These are phyloP conservation scores for Haemoproteus tartakovskyi DNA, from an alignment of 169 alveolate genomes.

Conservation along the genomic window DNA sequence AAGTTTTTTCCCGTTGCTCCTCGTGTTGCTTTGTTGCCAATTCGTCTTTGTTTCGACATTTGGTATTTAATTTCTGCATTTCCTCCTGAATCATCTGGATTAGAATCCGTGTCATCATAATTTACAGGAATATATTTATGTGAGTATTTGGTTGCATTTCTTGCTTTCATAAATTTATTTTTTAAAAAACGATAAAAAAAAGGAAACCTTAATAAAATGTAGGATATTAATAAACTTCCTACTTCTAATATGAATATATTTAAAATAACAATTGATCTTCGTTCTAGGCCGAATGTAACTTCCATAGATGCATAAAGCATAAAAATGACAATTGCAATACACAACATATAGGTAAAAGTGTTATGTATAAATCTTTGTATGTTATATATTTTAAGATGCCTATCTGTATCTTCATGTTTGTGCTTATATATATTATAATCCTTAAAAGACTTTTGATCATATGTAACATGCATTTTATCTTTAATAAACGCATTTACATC, in stretches of 20 bases:
- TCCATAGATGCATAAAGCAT: constrained; percentile 61
- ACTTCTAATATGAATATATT: constrained; percentile 19
- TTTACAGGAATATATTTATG: constrained; percentile 24
- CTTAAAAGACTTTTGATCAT: no score
- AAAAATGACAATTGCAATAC: constrained; percentile 21
- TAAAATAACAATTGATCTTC: constrained; percentile 27
- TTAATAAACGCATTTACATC: no score
- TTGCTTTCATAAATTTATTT: constrained; percentile 25
- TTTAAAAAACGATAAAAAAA: constrained; percentile 43
- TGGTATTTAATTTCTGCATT: no score
- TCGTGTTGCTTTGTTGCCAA: constrained; percentile 3
- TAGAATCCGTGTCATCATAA: constrained; percentile 23
- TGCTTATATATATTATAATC: no score
- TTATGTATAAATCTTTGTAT: constrained; percentile 40
- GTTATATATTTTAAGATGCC: no score
- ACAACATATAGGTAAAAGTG: constrained; percentile 9
- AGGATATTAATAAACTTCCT: constrained; percentile 54
- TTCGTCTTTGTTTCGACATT: no score
- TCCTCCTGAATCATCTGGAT: no score
- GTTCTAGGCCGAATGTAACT: constrained; percentile 8
- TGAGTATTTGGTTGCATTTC: constrained; percentile 38
- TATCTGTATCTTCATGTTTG: no score
- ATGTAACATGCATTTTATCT: no score
- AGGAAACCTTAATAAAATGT: constrained; percentile 38
- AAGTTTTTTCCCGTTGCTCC: constrained; percentile 6